Evolutionary conservation across 352 stramenopile species (phyloP), one percentile per base, ranked within the genome.

Genomic region (Phytophthora ramorum): DNA sequence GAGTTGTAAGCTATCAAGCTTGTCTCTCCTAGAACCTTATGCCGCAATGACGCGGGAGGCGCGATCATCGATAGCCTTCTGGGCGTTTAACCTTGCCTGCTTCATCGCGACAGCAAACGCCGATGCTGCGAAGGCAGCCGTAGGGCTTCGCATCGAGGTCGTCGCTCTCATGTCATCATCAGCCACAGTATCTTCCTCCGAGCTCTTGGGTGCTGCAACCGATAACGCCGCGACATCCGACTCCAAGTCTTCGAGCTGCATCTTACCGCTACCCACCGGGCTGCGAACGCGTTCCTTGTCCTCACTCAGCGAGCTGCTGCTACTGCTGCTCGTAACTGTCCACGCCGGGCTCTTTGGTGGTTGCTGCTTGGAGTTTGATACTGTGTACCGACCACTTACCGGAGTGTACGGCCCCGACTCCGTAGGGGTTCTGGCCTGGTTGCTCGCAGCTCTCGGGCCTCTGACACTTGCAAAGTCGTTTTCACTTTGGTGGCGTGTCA

Each of bases 101-200:
- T 92, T 92, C 84, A 92, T 92, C 12, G 84, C 84, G 8, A 92
- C 64, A 28, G 84, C 84, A 67, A 92, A 92, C 9, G 84, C 84
- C 1, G 79, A 91, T 24, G 81, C 81, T 12, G 84, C 81, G 8
- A 77, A 74, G 17, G 71, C 78, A 32, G 80, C 80, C 0, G 73
- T 76, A n/a, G 73, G 73, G 66, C 52, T 81, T 37, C 58, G 77
- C 44, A 46, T 62, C 22, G 62, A 75, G 17, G 66, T 68, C 3
- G 55, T 70, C 0, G 61, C 55, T 12, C 59, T 56, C 17, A 63
- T 50, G 22, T 75, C 69, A 12, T 72, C 71, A 10, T 73, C 69
- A 17, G 49, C 46, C 26, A 53, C 47, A 8, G 35, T 30, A 3
- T 32, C 26, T 32, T 65, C 57, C 12, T 65, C 48, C 7, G 53